These are phyloP conservation scores for Cercophora samala DNA, from an alignment of 495 filamentous ascomycete species.

Conservation along the genomic window DNA sequence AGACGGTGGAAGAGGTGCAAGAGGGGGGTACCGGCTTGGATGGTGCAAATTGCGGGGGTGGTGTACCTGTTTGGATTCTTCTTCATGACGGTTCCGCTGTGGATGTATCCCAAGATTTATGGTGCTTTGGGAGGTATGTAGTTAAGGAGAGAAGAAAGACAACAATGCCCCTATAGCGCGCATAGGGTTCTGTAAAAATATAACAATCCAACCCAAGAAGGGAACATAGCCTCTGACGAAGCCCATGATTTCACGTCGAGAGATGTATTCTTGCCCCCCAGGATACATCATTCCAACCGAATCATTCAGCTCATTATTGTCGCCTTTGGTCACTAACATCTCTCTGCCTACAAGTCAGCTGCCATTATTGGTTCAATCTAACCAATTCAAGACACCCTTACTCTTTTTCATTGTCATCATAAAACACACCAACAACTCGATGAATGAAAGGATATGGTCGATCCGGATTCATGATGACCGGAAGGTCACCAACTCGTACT, in stretches of 20 bases:
- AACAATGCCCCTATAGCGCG: neutral
- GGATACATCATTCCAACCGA: constrained; percentile 1
- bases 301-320: neutral
- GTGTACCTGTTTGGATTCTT: neutral
- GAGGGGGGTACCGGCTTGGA: neutral
- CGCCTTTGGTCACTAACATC: neutral
- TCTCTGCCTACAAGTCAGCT: neutral
- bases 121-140: neutral
- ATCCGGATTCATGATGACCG: neutral
- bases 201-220: neutral
- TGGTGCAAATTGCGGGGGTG: neutral
- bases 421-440: neutral
- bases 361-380: neutral
- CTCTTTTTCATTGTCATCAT: neutral
- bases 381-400: neutral
- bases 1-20: neutral
- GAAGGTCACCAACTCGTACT: neutral
- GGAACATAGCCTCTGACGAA: neutral
- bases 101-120: constrained; percentile 4
- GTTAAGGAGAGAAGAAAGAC: neutral
- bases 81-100: neutral
- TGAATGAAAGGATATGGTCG: constrained; percentile 1
- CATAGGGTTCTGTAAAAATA: neutral
- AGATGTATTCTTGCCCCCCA: neutral
- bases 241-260: neutral